Conservation (phyloP, 345 rosid species). For the Cardiospermum halicacabum region DNA sequence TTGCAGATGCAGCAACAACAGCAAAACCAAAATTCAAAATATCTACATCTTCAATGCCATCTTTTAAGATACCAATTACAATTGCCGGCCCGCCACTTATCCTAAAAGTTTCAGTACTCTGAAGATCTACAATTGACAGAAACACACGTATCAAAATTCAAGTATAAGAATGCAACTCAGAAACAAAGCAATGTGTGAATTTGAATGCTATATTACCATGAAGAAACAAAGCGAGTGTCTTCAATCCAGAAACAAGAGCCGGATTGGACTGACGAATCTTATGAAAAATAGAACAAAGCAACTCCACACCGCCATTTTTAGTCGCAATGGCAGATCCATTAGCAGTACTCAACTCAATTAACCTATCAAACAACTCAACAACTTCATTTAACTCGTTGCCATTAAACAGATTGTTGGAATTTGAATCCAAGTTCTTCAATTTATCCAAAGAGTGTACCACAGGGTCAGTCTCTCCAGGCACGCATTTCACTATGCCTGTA, state of each 20-base stretch:
- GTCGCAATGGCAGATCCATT: conserved; percentile 53
- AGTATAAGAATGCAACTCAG: too few species aligned
- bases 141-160: neutral
- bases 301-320: conserved; percentile 63
- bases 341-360: conserved; percentile 37
- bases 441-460: conserved; percentile 56
- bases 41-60: conserved; percentile 40
- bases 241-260: conserved; percentile 49
- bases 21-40: conserved; percentile 53
- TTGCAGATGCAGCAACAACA: conserved; percentile 68
- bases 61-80: conserved; percentile 44
- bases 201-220: too few species aligned
- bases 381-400: conserved; percentile 39
- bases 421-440: conserved; percentile 36
- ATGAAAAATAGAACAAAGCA: conserved; percentile 54
- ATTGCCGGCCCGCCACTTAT: conserved; percentile 49
- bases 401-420: conserved; percentile 18
- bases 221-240: conserved; percentile 49
- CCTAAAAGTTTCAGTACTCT: conserved; percentile 60
- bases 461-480: conserved; percentile 72
- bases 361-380: conserved; percentile 36
- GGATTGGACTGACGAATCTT: conserved; percentile 33
- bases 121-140: conserved; percentile 47
- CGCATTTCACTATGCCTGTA: conserved; percentile 67
- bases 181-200: too few species aligned